A percentile compares a stretch with the other conserved stretches of the same genome.
Conservation (phyloP, 2,329 filamentous ascomycete genomes). For the Nectriaceae sp. region DNA sequence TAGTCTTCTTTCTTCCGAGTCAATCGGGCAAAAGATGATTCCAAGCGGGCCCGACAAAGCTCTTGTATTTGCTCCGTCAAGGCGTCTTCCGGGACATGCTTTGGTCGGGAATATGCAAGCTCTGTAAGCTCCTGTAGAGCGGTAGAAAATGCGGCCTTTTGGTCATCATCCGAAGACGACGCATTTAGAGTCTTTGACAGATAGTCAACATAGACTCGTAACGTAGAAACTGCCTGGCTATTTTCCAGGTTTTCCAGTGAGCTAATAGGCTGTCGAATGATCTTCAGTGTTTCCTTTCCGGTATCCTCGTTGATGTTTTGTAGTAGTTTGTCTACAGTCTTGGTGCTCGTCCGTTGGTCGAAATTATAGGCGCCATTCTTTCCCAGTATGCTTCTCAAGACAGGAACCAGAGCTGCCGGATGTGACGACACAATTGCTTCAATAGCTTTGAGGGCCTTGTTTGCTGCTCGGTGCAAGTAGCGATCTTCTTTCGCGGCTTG, state of each 20-base stretch:
- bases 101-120: constrained; percentile 55
- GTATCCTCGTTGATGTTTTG: constrained; percentile 59
- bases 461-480: constrained; percentile 77
- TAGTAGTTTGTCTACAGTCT: constrained; percentile 77
- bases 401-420: constrained; percentile 57
- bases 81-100: constrained; percentile 41
- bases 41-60: constrained; percentile 57
- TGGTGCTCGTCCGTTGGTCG: constrained; percentile 82
- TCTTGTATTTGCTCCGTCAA: constrained; percentile 55
- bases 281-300: constrained; percentile 52
- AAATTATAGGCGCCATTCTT: constrained; percentile 75
- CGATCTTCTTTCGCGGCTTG: constrained; percentile 77
- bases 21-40: constrained; percentile 59
- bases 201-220: constrained; percentile 56
- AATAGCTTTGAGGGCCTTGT: constrained; percentile 73
- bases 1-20: constrained; percentile 56
- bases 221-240: constrained; percentile 31
- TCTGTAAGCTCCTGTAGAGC: constrained; percentile 55
- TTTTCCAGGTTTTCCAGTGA: constrained; percentile 29
- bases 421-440: constrained; percentile 64
- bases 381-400: constrained; percentile 70
- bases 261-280: constrained; percentile 47
- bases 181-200: constrained; percentile 53
- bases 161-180: constrained; percentile 28
- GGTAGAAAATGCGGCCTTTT: constrained; percentile 34